Evolutionary conservation across 2,329 filamentous ascomycete genomes (phyloP).

Genomic region (Elsinoe arachidis): DNA sequence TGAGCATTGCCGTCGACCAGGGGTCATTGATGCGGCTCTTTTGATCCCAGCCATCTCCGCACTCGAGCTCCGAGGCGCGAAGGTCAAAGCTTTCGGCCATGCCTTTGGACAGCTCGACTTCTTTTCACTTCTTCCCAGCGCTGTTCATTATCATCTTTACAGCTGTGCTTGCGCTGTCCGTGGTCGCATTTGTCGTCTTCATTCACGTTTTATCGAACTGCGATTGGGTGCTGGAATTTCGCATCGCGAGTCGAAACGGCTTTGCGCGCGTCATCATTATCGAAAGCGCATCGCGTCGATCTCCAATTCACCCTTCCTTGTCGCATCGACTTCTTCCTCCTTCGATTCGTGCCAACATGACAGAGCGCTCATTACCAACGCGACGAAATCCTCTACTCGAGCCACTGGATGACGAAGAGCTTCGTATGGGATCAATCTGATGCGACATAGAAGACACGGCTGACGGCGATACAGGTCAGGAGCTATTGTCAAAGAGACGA

Average conservation of each 20-base stretch:
- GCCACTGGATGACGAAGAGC: slow-evolving; percentile 50
- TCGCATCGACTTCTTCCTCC: not conserved
- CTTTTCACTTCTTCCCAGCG: not conserved
- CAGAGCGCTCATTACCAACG: slow-evolving; percentile 42
- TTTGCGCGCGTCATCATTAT: slow-evolving; percentile 8
- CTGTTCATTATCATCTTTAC: not conserved
- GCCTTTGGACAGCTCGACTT: not conserved
- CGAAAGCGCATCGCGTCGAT: slow-evolving; percentile 9
- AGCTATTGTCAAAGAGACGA: slow-evolving; percentile 71
- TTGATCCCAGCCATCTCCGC: slow-evolving; percentile 8
- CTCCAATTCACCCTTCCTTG: not conserved
- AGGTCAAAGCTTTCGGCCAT: not conserved
- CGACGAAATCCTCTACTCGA: slow-evolving; percentile 58
- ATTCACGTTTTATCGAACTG: not conserved
- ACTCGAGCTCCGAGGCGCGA: not conserved
- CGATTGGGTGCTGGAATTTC: not conserved
- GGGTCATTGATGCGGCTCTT: not conserved
- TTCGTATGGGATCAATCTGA: slow-evolving; percentile 44
- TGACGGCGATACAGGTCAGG: slow-evolving; percentile 31
- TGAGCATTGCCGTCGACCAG: too few relatives aligned
- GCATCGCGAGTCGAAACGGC: not conserved
- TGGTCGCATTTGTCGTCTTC: not conserved
- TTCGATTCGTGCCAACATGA: slow-evolving; percentile 16
- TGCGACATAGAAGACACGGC: not conserved
- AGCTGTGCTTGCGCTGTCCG: not conserved